Percentiles rank a stretch among this genome's conserved stretches.
Conservation (phyloP, 1,284 basidiomycete species). For the Boletellus deceptivus region DNA sequence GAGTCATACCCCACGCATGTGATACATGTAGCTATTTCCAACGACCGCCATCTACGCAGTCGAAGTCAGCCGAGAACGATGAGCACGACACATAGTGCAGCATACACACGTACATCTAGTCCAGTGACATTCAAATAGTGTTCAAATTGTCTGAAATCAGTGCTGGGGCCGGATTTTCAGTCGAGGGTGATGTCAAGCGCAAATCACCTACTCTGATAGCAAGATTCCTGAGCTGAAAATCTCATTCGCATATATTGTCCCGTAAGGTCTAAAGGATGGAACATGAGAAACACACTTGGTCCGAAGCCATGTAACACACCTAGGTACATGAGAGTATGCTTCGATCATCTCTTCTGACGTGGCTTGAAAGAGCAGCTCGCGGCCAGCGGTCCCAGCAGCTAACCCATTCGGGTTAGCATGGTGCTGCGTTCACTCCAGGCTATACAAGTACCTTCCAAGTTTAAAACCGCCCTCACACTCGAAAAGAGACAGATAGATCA, state of each 20-base stretch:
- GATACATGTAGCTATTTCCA: constrained; percentile 91
- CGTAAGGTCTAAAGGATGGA: constrained; percentile 64
- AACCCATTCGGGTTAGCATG: constrained; percentile 7
- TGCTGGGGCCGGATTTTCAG: constrained; percentile 46
- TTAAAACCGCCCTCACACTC: constrained; percentile 85
- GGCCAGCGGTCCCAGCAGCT: constrained; percentile 88
- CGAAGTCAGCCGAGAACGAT: constrained; percentile 1
- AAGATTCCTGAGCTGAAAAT: constrained; percentile 93
- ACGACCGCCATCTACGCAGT: constrained; percentile 84
- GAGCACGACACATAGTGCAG: too few relatives aligned
- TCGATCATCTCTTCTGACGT: constrained; percentile 93
- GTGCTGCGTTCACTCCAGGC: background rate
- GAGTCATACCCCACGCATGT: constrained; percentile 69
- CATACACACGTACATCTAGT: constrained; percentile 60
- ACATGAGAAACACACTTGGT: background rate
- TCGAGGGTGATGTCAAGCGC: constrained; percentile 8
- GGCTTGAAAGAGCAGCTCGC: constrained; percentile 93
- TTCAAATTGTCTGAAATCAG: constrained; percentile 93
- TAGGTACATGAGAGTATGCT: constrained; percentile 83
- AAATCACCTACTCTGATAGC: constrained; percentile 74
- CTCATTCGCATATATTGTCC: constrained; percentile 91
- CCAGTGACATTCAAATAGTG: constrained; percentile 87
- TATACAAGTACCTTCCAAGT: constrained; percentile 72
- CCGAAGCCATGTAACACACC: constrained; percentile 37
- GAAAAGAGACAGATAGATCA: background rate